Conservation (phyloP, 2,329 filamentous ascomycete species). For the Colletotrichum sojae region DNA sequence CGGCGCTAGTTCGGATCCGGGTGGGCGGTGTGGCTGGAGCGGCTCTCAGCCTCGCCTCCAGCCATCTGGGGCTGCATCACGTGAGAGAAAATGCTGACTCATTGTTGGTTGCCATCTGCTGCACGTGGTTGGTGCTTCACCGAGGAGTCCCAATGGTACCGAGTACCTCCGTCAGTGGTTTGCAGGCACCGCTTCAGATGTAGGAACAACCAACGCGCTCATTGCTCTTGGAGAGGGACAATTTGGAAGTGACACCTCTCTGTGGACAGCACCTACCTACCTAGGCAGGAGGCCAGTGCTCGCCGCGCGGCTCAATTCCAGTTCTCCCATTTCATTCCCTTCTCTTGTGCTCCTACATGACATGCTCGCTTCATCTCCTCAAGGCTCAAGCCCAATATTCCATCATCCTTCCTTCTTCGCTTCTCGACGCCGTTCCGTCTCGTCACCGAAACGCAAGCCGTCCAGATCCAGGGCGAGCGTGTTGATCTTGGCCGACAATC, state of each 20-base stretch:
- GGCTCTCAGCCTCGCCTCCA: constrained; percentile 20
- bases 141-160: constrained; percentile 1
- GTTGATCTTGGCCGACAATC: constrained; percentile 23
- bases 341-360: no score
- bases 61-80: constrained; percentile 14
- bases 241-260: no score
- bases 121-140: constrained; percentile 1
- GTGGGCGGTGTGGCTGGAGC: constrained; percentile 28
- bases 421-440: constrained; percentile 15
- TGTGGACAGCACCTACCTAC: no score
- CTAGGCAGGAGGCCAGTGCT: no score
- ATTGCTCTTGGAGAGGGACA: no score
- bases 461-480: constrained; percentile 36
- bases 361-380: no score
- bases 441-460: constrained; percentile 29
- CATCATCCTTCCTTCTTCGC: background rate
- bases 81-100: constrained; percentile 16
- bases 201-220: no score
- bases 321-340: no score
- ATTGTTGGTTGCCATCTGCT: background rate
- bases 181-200: no score
- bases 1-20: constrained; percentile 20
- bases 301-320: no score
- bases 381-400: no score
- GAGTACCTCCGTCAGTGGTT: no score